A percentile compares a stretch with the other conserved stretches of the same genome.
Evolutionary conservation across 345 rosid species (phyloP).

Genomic region (Toxicodendron radicans): DNA sequence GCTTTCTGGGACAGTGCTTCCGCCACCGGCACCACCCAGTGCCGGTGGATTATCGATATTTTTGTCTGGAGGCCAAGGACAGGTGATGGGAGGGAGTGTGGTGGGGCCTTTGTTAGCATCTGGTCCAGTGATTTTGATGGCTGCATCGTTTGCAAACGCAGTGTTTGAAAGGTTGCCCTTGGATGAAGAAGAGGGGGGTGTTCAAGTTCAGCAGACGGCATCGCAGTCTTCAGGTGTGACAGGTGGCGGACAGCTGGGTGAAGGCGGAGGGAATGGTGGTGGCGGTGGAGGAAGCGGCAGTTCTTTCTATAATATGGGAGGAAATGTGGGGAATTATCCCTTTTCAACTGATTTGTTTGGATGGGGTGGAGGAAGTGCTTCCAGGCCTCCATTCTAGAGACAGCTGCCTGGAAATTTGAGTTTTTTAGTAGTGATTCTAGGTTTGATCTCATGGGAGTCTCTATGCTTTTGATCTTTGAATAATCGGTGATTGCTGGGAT

Average conservation of each 20-base stretch:
- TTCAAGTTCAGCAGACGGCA: slow-evolving; percentile 51
- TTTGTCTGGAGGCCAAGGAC: slow-evolving; percentile 76
- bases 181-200: slow-evolving; percentile 46
- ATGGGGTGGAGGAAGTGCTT: slow-evolving; percentile 52
- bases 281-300: slow-evolving; percentile 28
- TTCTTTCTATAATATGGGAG: slow-evolving; percentile 36
- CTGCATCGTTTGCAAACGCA: slow-evolving; percentile 77
- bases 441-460: neutral
- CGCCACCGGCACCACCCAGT: slow-evolving; percentile 81
- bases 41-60: slow-evolving; percentile 76
- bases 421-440: neutral
- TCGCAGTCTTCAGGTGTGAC: slow-evolving; percentile 70
- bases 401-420: neutral
- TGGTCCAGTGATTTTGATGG: slow-evolving; percentile 69
- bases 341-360: slow-evolving; percentile 62
- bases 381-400: slow-evolving; percentile 50
- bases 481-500: neutral
- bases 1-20: slow-evolving; percentile 74
- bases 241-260: slow-evolving; percentile 34
- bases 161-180: slow-evolving; percentile 72
- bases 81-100: slow-evolving; percentile 77
- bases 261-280: slow-evolving; percentile 29
- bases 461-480: slow-evolving; percentile 11
- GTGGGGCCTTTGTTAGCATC: slow-evolving; percentile 66
- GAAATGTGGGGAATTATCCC: slow-evolving; percentile 49